phyloP scores from a whole-genome alignment of 1,139 yeast species.

The Lodderomyces margitis region DNA sequence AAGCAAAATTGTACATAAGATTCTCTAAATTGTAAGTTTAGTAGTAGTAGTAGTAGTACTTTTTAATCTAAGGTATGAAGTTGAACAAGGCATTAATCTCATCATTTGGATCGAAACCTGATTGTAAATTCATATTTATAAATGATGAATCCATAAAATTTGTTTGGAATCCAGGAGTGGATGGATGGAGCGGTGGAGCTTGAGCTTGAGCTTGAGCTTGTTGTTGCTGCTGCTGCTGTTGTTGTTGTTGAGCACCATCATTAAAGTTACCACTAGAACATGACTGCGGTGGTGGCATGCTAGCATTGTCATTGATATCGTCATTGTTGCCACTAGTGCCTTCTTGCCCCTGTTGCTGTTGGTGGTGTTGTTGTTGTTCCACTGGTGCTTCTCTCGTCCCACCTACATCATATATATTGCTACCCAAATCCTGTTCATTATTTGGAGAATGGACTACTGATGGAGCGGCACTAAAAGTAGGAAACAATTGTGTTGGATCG shows the following conservation, averaged over 20 bases:
- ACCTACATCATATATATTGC: slow-evolving; percentile 16
- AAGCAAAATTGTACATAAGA: too few relatives aligned
- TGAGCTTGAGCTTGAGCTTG: slow-evolving; percentile 1
- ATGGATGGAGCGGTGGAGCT: slow-evolving; percentile 15
- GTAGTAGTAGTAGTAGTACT: too few relatives aligned
- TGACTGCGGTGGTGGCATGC: neutral
- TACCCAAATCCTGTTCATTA: slow-evolving; percentile 14
- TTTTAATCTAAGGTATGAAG: slow-evolving; percentile 19
- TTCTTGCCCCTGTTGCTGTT: slow-evolving; percentile 3
- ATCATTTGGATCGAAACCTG: slow-evolving; percentile 39
- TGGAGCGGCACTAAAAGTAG: slow-evolving; percentile 38
- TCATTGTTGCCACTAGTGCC: neutral
- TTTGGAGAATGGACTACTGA: slow-evolving; percentile 40
- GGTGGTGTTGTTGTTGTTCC: slow-evolving; percentile 1
- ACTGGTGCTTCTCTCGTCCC: slow-evolving; percentile 5
- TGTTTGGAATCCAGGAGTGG: slow-evolving; percentile 36
- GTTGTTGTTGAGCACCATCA: neutral
- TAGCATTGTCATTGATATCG: neutral
- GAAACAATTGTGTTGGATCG: slow-evolving; percentile 51
- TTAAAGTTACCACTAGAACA: neutral
- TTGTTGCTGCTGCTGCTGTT: slow-evolving; percentile 3
- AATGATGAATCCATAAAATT: slow-evolving; percentile 46
- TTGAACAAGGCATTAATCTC: slow-evolving; percentile 34
- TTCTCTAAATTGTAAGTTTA: neutral
- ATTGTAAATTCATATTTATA: slow-evolving; percentile 45